Percentiles rank a stretch among this genome's conserved stretches.
These are phyloP conservation scores for Amniculicola lignicola DNA, from an alignment of 495 filamentous ascomycete genomes.

Conservation along the genomic window DNA sequence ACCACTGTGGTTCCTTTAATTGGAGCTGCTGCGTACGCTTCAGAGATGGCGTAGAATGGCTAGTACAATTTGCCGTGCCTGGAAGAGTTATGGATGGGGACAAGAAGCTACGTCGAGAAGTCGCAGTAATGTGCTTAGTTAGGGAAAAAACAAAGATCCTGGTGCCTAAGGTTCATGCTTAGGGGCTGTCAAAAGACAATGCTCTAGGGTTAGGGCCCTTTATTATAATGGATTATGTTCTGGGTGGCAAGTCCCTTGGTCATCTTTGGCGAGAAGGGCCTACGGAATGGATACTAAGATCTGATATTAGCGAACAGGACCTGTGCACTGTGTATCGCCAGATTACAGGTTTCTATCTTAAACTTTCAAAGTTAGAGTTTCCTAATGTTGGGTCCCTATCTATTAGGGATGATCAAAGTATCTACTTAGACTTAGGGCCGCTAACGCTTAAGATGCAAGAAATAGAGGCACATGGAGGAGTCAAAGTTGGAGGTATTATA, in stretches of 20 bases:
- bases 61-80: slow-evolving; percentile 13
- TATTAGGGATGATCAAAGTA: too few species aligned
- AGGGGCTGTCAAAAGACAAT: slow-evolving; percentile 18
- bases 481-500: too few species aligned
- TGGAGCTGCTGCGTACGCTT: slow-evolving; percentile 17
- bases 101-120: slow-evolving; percentile 13
- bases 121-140: slow-evolving; percentile 13
- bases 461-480: too few species aligned
- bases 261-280: not conserved
- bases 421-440: too few species aligned
- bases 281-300: slow-evolving; percentile 13
- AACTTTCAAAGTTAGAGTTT: slow-evolving; percentile 13
- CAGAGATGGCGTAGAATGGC: slow-evolving; percentile 10
- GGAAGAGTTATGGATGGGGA: slow-evolving; percentile 17
- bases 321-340: slow-evolving; percentile 12
- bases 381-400: too few species aligned
- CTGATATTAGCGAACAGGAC: slow-evolving; percentile 4
- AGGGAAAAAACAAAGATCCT: slow-evolving; percentile 12
- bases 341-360: slow-evolving; percentile 11
- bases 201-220: slow-evolving; percentile 11
- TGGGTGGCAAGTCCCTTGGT: slow-evolving; percentile 1
- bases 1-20: slow-evolving; percentile 13
- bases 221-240: slow-evolving; percentile 16
- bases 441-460: too few species aligned
- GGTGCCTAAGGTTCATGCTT: slow-evolving; percentile 5